Conservation (phyloP, 805 yeast species). For the Wickerhamiella dianesei region DNA sequence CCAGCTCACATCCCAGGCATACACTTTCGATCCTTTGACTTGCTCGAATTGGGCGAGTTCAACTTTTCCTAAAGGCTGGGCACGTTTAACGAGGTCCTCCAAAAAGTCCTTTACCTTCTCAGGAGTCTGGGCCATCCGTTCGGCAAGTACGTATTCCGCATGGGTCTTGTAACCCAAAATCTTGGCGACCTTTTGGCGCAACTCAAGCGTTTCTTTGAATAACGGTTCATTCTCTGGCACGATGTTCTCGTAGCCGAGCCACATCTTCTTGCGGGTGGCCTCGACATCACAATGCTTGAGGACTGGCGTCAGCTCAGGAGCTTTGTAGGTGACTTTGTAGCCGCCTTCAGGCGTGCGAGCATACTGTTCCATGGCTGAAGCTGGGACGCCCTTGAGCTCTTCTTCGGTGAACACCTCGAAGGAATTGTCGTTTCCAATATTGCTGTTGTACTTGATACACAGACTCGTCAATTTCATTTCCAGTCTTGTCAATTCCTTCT, state of each 20-base stretch:
- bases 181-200: constrained; percentile 50
- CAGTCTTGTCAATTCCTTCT: constrained; percentile 44
- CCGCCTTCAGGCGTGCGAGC: constrained; percentile 32
- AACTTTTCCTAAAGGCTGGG: constrained; percentile 43
- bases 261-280: constrained; percentile 54
- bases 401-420: constrained; percentile 44
- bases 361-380: constrained; percentile 44
- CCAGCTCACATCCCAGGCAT: constrained; percentile 63
- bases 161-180: constrained; percentile 53
- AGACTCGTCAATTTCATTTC: constrained; percentile 47
- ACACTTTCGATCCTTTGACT: constrained; percentile 39
- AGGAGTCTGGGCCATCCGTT: constrained; percentile 65
- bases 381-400: constrained; percentile 64
- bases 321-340: constrained; percentile 62
- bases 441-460: constrained; percentile 45
- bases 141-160: constrained; percentile 60
- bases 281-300: constrained; percentile 53
- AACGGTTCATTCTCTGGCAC: constrained; percentile 46
- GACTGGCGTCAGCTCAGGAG: constrained; percentile 70
- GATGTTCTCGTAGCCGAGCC: constrained; percentile 54
- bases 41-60: constrained; percentile 38
- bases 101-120: constrained; percentile 48
- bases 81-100: constrained; percentile 43
- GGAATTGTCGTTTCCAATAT: constrained; percentile 59
- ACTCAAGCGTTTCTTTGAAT: constrained; percentile 43